Evolutionary conservation across 176 grass and related monocot species (phyloP), one percentile per base, ranked within the genome.

Genomic region (Phoenix roebelenii): DNA sequence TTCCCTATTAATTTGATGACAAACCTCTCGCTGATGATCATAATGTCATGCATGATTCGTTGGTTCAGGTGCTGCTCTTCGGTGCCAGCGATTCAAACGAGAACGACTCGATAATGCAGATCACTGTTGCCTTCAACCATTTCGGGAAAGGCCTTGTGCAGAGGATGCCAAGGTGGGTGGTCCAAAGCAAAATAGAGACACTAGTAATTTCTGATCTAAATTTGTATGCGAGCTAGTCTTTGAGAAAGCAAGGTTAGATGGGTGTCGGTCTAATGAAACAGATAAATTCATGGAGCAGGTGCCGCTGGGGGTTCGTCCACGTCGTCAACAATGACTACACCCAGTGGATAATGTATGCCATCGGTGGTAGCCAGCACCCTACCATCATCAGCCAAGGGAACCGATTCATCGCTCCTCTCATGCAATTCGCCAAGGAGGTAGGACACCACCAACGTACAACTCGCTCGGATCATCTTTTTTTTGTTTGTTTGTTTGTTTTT

Each of bases 321-420:
- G 80, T 95, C 0, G 83, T 90, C 10, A 95, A 95, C 80, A 95
- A 95, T 29, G 90, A 95, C 66, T 95, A 95, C 80, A 95, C 90
- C 29, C 80, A 95, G 25, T 95, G 90, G 86, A 1, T 39, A 2
- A 90, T 90, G 90, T 95, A 95, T 48, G 90, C 90, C 32, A 81
- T 95, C 6, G 90, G 90, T 0, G 90, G 90, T 15, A 89, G 76
- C 76, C 44, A 22, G 48, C 54, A 84, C 80, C 90, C 90, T 0
- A 95, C 86, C 14, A 89, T 95, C 80, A 86, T 95, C 77, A 89
- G 90, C 74, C 86, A 95, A 63, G 90, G 90, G 0, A 95, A 95
- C 74, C 52, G 90, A 0, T 95, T 81, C 77, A 67, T 68, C 1
- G 90, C 85, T 0, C 77, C 74, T 0, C 22, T 72, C 7, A 58